Conservation (phyloP, 1,139 yeast species). For the Hyphopichia burtonii region DNA sequence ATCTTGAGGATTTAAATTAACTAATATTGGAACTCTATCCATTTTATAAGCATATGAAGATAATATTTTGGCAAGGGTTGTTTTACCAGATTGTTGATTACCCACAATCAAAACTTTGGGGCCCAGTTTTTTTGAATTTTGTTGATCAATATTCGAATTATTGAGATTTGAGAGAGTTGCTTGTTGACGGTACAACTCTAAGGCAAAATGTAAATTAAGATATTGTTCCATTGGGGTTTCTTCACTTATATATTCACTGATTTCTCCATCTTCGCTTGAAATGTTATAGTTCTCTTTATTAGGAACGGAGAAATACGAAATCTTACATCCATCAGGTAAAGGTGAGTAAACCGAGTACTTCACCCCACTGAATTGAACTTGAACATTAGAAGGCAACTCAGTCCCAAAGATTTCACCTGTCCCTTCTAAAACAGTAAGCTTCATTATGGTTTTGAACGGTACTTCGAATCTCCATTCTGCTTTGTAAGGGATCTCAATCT, state of each 20-base stretch:
- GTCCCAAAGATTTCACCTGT: slow-evolving; percentile 91
- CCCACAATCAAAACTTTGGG: slow-evolving; percentile 81
- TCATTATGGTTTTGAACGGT: slow-evolving; percentile 53
- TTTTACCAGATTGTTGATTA: slow-evolving; percentile 70
- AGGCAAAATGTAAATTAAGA: slow-evolving; percentile 70
- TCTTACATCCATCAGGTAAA: slow-evolving; percentile 49
- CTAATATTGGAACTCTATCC: slow-evolving; percentile 62
- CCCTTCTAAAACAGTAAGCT: slow-evolving; percentile 62
- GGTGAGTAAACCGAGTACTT: slow-evolving; percentile 62
- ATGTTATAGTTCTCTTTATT: slow-evolving; percentile 42
- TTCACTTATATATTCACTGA: slow-evolving; percentile 64
- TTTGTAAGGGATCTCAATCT: slow-evolving; percentile 34
- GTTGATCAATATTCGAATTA: slow-evolving; percentile 9
- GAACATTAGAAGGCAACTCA: slow-evolving; percentile 74
- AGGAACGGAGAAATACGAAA: slow-evolving; percentile 51
- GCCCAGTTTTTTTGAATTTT: slow-evolving; percentile 28
- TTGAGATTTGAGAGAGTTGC: slow-evolving; percentile 20
- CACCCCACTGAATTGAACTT: slow-evolving; percentile 56
- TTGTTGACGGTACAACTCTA: slow-evolving; percentile 59
- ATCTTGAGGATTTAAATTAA: slow-evolving; percentile 81
- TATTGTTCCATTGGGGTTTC: slow-evolving; percentile 68
- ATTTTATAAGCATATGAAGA: slow-evolving; percentile 75
- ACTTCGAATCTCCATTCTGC: slow-evolving; percentile 90
- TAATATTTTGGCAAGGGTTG: slow-evolving; percentile 68
- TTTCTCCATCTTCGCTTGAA: slow-evolving; percentile 30